Percentiles rank a stretch among this genome's conserved stretches.
phyloP scores from a whole-genome alignment of 2,329 filamentous ascomycete species.

The Aureobasidium sp. region DNA sequence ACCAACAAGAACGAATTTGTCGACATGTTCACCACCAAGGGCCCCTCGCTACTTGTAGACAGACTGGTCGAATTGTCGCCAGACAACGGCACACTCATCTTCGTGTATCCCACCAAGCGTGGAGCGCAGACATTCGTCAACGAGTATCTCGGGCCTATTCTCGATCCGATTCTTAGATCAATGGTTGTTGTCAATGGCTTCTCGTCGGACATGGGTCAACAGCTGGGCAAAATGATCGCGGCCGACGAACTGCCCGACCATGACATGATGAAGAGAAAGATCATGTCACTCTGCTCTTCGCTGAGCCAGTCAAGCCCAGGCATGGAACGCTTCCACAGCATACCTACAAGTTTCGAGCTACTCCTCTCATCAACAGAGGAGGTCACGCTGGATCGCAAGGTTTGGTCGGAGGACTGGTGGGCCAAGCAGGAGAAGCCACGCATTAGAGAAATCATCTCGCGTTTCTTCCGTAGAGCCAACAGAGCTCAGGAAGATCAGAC shows the following conservation, averaged over 20 bases:
- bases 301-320: constrained; percentile 22
- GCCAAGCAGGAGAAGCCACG: constrained; percentile 55
- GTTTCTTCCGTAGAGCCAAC: constrained; percentile 37
- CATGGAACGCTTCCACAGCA: constrained; percentile 25
- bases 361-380: constrained; percentile 44
- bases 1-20: constrained; percentile 50
- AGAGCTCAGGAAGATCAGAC: constrained; percentile 30
- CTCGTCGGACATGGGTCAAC: constrained; percentile 47
- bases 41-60: constrained; percentile 52
- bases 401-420: constrained; percentile 56
- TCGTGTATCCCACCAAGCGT: constrained; percentile 53
- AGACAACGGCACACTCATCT: constrained; percentile 48
- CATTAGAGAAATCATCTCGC: constrained; percentile 44
- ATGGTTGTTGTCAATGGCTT: constrained; percentile 52
- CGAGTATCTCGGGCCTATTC: constrained; percentile 51
- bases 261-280: constrained; percentile 36
- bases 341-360: constrained; percentile 31
- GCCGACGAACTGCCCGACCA: constrained; percentile 49
- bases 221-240: constrained; percentile 46
- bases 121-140: constrained; percentile 52
- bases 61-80: constrained; percentile 52
- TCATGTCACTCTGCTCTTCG: constrained; percentile 20
- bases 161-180: constrained; percentile 53
- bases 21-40: constrained; percentile 48
- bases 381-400: constrained; percentile 42